Conservation (phyloP, 805 yeast genomes). For the Teunomyces stri region DNA sequence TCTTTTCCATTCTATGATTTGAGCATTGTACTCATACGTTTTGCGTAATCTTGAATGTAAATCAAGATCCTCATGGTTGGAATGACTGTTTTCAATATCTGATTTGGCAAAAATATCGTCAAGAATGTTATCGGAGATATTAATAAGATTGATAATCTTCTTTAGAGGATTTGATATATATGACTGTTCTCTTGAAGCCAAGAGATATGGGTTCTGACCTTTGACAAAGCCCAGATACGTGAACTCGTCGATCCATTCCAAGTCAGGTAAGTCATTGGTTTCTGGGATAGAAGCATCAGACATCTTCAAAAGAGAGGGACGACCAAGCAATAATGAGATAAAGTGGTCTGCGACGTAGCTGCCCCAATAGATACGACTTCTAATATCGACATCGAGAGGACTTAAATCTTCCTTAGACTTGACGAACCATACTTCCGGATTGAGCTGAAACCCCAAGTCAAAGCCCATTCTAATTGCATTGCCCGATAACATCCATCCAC, state of each 20-base stretch:
- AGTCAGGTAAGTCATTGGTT: conserved; percentile 56
- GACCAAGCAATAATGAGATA: conserved; percentile 55
- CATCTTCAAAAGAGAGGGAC: conserved; percentile 54
- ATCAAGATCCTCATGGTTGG: conserved; percentile 38
- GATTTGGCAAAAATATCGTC: conserved; percentile 44
- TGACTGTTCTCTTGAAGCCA: conserved; percentile 30
- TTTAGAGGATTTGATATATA: conserved; percentile 45
- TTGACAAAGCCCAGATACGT: conserved; percentile 29
- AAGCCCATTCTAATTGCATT: conserved; percentile 63
- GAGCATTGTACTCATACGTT: conserved; percentile 46
- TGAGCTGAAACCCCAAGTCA: conserved; percentile 61
- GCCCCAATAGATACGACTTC: conserved; percentile 67
- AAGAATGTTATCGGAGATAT: conserved; percentile 44
- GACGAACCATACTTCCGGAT: conserved; percentile 59
- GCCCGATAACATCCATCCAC: conserved; percentile 65
- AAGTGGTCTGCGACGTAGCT: conserved; percentile 64
- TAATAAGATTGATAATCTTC: conserved; percentile 40
- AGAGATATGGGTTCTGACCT: conserved; percentile 17
- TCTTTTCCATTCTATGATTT: conserved; percentile 51
- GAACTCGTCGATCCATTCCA: conserved; percentile 62
- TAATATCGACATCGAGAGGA: conserved; percentile 53
- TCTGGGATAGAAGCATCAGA: conserved; percentile 61
- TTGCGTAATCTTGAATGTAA: conserved; percentile 38
- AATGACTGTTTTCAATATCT: conserved; percentile 26
- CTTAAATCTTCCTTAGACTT: conserved; percentile 38